phyloP scores from a whole-genome alignment of 2,329 filamentous ascomycete species.

The Geosmithia putterillii region DNA sequence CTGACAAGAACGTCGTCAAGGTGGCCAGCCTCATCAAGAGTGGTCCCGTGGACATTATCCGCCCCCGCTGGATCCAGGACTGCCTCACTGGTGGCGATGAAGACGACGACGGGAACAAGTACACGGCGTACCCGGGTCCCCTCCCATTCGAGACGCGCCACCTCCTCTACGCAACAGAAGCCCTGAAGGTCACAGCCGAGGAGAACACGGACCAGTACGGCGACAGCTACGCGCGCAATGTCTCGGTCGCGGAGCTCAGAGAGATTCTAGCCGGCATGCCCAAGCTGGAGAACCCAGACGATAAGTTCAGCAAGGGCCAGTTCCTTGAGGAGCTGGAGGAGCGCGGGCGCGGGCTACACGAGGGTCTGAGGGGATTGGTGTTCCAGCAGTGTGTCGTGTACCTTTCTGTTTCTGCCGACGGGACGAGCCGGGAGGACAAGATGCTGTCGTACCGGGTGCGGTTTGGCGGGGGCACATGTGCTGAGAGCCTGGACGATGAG shows the following conservation, averaged over 20 bases:
- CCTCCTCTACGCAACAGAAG: slow-evolving; percentile 56
- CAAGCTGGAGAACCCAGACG: slow-evolving; percentile 25
- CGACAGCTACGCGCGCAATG: slow-evolving; percentile 71
- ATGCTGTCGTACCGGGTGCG: slow-evolving; percentile 42
- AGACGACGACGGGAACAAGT: slow-evolving; percentile 39
- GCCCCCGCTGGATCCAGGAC: slow-evolving; percentile 73
- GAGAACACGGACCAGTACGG: slow-evolving; percentile 62
- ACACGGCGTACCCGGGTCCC: slow-evolving; percentile 25
- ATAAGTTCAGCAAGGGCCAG: slow-evolving; percentile 26
- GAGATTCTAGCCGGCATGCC: slow-evolving; percentile 37
- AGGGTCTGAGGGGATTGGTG: slow-evolving; percentile 33
- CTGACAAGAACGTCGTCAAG: slow-evolving; percentile 70
- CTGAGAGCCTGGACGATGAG: slow-evolving; percentile 34
- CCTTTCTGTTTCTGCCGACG: slow-evolving; percentile 16
- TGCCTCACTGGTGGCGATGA: too few species aligned
- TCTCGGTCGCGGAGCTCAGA: slow-evolving; percentile 50
- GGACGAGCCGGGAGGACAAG: slow-evolving; percentile 14
- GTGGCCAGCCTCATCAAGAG: slow-evolving; percentile 72
- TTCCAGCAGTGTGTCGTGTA: slow-evolving; percentile 34
- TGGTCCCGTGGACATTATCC: slow-evolving; percentile 59
- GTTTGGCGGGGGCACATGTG: slow-evolving; percentile 57
- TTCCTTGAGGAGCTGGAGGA: slow-evolving; percentile 45
- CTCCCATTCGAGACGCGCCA: slow-evolving; percentile 52
- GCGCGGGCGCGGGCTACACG: slow-evolving; percentile 38
- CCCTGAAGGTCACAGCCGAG: slow-evolving; percentile 38